Percentiles rank a stretch among this genome's conserved stretches.
These are phyloP conservation scores for Aristolochia californica DNA, from an alignment of 164 flowering plant species.

Conservation along the genomic window DNA sequence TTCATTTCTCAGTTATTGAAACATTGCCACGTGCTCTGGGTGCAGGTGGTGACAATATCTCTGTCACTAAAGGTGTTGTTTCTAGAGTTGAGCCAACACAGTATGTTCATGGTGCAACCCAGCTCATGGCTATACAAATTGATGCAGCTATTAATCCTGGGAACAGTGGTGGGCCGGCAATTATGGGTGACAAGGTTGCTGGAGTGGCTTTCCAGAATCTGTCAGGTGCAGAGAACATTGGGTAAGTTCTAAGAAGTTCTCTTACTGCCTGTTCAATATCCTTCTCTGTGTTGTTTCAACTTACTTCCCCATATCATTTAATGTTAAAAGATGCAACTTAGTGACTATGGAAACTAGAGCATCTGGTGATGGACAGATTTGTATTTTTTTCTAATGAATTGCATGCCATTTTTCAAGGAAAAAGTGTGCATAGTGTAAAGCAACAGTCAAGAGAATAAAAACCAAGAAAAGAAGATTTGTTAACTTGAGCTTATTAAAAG, in stretches of 20 bases:
- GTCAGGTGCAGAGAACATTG: slow-evolving; percentile 92
- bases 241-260: too few relatives aligned
- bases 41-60: slow-evolving; percentile 91
- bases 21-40: slow-evolving; percentile 4
- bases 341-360: too few relatives aligned
- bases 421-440: too few relatives aligned
- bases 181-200: slow-evolving; percentile 87
- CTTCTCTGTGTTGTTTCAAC: background rate
- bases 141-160: slow-evolving; percentile 99
- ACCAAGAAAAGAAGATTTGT: too few relatives aligned
- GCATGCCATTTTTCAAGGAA: too few relatives aligned
- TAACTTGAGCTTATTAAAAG: too few relatives aligned
- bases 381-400: too few relatives aligned
- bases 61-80: slow-evolving; percentile 97
- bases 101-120: slow-evolving; percentile 88
- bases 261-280: background rate
- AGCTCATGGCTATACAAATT: slow-evolving; percentile 89
- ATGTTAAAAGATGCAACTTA: too few relatives aligned
- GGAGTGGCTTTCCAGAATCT: slow-evolving; percentile 98
- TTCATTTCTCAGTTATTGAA: background rate
- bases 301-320: too few relatives aligned
- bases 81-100: slow-evolving; percentile 92
- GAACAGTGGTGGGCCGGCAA: slow-evolving; percentile 97
- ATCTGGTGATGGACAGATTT: too few relatives aligned
- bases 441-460: too few relatives aligned